Conservation (phyloP, 164 flowering plant species). For the Magnolia officinalis region DNA sequence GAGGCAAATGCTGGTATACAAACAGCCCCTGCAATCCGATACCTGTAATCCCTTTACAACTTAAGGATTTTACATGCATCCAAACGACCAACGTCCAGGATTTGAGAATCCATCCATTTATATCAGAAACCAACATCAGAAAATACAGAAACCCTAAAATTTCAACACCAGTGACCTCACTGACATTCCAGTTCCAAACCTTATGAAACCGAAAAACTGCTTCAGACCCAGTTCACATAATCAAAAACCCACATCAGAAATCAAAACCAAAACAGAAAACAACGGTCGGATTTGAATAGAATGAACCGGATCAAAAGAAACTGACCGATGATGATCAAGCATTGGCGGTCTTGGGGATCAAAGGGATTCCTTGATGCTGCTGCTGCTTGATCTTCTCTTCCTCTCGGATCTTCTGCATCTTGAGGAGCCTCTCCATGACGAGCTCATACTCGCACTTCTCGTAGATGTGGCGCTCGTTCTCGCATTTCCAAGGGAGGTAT, state of each 20-base stretch:
- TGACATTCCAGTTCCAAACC: background rate
- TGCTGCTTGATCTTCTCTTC: slow-evolving; percentile 34
- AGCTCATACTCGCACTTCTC: slow-evolving; percentile 99
- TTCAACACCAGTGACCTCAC: background rate
- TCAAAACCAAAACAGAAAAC: background rate
- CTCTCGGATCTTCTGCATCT: slow-evolving; percentile 88
- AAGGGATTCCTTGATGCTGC: slow-evolving; percentile 52
- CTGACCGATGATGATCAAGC: slow-evolving; percentile 26
- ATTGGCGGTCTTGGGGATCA: slow-evolving; percentile 70
- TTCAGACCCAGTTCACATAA: background rate
- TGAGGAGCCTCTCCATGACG: slow-evolving; percentile 90
- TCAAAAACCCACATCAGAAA: background rate
- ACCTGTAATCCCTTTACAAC: too few species aligned
- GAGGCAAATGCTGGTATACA: too few species aligned
- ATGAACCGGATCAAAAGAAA: background rate
- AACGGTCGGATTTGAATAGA: background rate
- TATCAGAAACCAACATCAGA: too few species aligned
- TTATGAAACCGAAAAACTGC: background rate
- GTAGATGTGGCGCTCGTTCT: slow-evolving; percentile 80
- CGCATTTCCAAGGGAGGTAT: slow-evolving; percentile 97
- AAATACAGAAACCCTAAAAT: background rate
- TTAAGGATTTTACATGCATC: too few species aligned
- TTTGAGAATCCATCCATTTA: too few species aligned
- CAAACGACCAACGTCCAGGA: too few species aligned
- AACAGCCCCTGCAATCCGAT: too few species aligned